Evolutionary conservation across 1,139 yeast species (phyloP).

Genomic region (Geotrichum siamense): DNA sequence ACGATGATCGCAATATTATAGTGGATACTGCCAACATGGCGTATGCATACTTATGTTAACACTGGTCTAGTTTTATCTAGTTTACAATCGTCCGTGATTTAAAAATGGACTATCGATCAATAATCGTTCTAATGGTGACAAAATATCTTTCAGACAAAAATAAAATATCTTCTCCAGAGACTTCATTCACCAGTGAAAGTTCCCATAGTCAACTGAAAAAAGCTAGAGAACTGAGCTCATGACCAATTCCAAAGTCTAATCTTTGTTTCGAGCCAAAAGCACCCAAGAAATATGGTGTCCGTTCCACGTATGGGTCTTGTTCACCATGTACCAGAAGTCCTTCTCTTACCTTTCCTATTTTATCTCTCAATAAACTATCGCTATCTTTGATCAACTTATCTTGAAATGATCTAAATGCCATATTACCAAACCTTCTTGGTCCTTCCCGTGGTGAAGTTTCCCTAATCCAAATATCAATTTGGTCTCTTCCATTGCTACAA

Average conservation of each 20-base stretch:
- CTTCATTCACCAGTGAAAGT: slow-evolving; percentile 29
- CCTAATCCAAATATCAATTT: slow-evolving; percentile 41
- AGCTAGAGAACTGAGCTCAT: slow-evolving; percentile 81
- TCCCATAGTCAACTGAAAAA: slow-evolving; percentile 61
- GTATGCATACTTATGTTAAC: too few relatives aligned
- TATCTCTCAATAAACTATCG: slow-evolving; percentile 10
- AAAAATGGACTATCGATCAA: too few relatives aligned
- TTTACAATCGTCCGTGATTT: too few relatives aligned
- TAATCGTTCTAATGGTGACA: slow-evolving; percentile 53
- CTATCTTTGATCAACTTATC: slow-evolving; percentile 36
- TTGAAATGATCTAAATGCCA: slow-evolving; percentile 80
- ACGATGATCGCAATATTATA: too few relatives aligned
- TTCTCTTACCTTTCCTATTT: slow-evolving; percentile 6
- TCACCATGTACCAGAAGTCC: not conserved
- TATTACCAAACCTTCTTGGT: slow-evolving; percentile 76
- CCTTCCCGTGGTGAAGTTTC: slow-evolving; percentile 68
- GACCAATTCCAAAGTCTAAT: slow-evolving; percentile 92
- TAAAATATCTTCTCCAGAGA: slow-evolving; percentile 45
- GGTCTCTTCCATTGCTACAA: slow-evolving; percentile 31
- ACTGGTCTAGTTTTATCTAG: too few relatives aligned
- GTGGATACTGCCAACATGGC: too few relatives aligned
- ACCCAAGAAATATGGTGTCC: slow-evolving; percentile 53
- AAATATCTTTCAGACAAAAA: slow-evolving; percentile 58
- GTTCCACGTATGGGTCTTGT: slow-evolving; percentile 38
- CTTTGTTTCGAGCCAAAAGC: slow-evolving; percentile 79